Base-by-base conservation (phyloP, 768 basidiomycete species). In the Multifurca ochricompacta region DNA sequence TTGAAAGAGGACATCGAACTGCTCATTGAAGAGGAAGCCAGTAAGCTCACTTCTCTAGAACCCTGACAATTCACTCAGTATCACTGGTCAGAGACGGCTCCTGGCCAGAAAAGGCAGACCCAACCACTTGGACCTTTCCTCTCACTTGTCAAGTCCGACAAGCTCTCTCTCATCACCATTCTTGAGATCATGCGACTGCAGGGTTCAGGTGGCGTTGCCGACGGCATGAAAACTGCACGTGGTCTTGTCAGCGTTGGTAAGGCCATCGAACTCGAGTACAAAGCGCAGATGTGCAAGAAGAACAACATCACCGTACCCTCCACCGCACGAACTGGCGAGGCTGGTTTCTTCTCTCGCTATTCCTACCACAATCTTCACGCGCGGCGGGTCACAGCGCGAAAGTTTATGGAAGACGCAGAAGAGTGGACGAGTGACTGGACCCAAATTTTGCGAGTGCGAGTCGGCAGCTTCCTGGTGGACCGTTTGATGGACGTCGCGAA, bases 211-310 rank as follows among this genome's bases (percentile, higher is more conserved):
- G 88, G 89, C 11, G 75, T 92, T n/a, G 62, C 74, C 0, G 80
- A 84, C 36, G 94, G 93, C 4, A 90, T 95, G 85, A 95, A 96
- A 69, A 85, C 91, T 0, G 78, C 92, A 1, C 77, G 91, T 0
- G 90, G 88, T 0, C 74, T 96, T 55, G 71, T 96, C 19, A 69
- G 77, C 0, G 78, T 97, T 19, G 95, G 94, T 0, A 82, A 78
- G 54, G 87, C 87, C 0, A 80, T 97, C 32, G 95, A 98, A 71
- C 77, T 81, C 46, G 94, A 98, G 72, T 88, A 93, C 73, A 87
- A 93, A 67, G 82, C 89, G 3, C 77, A 87, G 65, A 81, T 91
- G 64, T 85, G 83, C 71, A 81, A 77, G 63, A 74, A 74, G 62
- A 76, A 81, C 65, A 73, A 80, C 35, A 82, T 89, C 39, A 36